Evolutionary conservation across 2,329 filamentous ascomycete genomes (phyloP), one percentile per base, ranked within the genome.

Genomic region (Aspergillus chevalieri): DNA sequence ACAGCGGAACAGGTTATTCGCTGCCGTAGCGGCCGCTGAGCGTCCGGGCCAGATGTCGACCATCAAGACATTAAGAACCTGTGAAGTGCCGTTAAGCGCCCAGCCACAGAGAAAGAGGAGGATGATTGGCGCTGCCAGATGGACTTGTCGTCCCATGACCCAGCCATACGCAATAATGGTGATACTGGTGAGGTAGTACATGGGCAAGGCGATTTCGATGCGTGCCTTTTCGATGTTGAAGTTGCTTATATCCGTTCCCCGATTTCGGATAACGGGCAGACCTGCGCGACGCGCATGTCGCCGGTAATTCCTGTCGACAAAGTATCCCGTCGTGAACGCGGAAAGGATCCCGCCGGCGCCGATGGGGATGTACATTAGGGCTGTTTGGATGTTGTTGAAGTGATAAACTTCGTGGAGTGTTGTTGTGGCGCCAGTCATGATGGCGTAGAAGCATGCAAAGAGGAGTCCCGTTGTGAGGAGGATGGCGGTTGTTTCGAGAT

Each of bases 221-320:
- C 70, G 57, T 0, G 63, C 69, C 17, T 54, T 61, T 44, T 73
- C 79, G 41, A 69, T 53, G 49, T 70, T 70, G 15, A 69, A 52
- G 52, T 61, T 59, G 51, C 59, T 66, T 6, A 68, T 43, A 48
- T 69, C 66, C n/a, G 12, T 14, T 5, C n/a, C 8, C 3, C 12
- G 10, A 15, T 44, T 44, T 6, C 17, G 19, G 15, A 28, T n/a
- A 24, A 44, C 22, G 3, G 43, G 43, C 6, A 33, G 10, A n/a
- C 15, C 26, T 2, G 17, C 14, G 4, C n/a, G 12, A 19, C n/a
- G 75, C 1, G 87, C 86, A 43, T 83, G 78, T 36, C 85, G 79
- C 6, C 82, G 77, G 65, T 87, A 93, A 65, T 91, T 89, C 76
- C 80, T 84, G 65, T 88, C 85, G 30, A 87, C 76, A 6, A 82